A percentile compares a stretch with the other conserved stretches of the same genome.
These are phyloP conservation scores for Erythrophleum ivorense DNA, from an alignment of 331 rosid genomes.

Conservation along the genomic window DNA sequence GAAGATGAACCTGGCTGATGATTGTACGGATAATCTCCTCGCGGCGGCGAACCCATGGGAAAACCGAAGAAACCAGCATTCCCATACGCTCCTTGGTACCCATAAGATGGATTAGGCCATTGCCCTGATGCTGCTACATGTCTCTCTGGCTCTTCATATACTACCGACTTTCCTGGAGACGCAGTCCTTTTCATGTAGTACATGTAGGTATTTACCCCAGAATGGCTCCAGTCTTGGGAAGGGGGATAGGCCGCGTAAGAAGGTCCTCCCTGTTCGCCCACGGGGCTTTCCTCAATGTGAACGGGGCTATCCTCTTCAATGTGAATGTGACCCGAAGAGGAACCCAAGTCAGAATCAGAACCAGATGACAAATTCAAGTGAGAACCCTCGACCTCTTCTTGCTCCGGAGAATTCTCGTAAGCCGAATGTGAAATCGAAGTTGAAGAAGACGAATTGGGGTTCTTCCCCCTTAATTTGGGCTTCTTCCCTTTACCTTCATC, in stretches of 20 bases:
- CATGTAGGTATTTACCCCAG: conserved; percentile 44
- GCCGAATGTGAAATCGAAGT: conserved; percentile 59
- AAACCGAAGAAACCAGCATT: conserved; percentile 68
- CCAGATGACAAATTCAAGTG: conserved; percentile 76
- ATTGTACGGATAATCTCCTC: conserved; percentile 38
- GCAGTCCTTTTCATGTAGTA: conserved; percentile 75
- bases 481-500: conserved; percentile 62
- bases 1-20: conserved; percentile 48
- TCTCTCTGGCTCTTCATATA: conserved; percentile 62
- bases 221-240: conserved; percentile 49
- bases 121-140: conserved; percentile 51
- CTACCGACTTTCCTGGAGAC: conserved; percentile 56
- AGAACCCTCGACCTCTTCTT: conserved; percentile 46
- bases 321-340: conserved; percentile 67
- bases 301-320: conserved; percentile 55
- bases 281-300: conserved; percentile 60
- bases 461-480: conserved; percentile 33
- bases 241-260: conserved; percentile 48
- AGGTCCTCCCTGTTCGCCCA: conserved; percentile 30
- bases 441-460: conserved; percentile 55
- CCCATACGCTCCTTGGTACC: conserved; percentile 45
- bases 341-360: conserved; percentile 63
- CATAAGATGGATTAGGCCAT: conserved; percentile 54
- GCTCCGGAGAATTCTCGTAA: conserved; percentile 32
- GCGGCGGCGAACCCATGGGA: conserved; percentile 52